Evolutionary conservation across 2,329 filamentous ascomycete genomes (phyloP).

Genomic region (Akanthomyces muscarius): DNA sequence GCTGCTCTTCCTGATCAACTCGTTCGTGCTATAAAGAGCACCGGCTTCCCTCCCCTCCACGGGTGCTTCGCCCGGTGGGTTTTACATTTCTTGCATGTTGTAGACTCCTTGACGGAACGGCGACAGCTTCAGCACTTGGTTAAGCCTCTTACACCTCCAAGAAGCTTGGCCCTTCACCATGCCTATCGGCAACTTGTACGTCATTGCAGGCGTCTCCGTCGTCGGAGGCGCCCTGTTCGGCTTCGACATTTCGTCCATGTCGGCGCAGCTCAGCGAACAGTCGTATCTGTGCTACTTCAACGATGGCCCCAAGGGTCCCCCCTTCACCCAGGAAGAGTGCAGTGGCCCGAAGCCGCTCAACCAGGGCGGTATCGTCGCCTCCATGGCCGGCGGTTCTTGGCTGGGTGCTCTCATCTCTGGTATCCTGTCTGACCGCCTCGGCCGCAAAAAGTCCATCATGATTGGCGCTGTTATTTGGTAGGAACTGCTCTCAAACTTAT

Average conservation of each 20-base stretch:
- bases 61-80: neutral
- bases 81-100: neutral
- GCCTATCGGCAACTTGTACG: slow-evolving; percentile 33
- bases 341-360: slow-evolving; percentile 36
- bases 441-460: slow-evolving; percentile 49
- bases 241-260: slow-evolving; percentile 56
- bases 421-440: slow-evolving; percentile 45
- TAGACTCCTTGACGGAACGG: slow-evolving; percentile 2
- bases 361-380: slow-evolving; percentile 50
- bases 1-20: neutral
- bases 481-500: slow-evolving; percentile 21
- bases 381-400: slow-evolving; percentile 50
- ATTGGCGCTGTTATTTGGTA: slow-evolving; percentile 48
- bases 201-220: slow-evolving; percentile 34
- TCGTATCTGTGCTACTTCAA: slow-evolving; percentile 38
- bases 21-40: neutral
- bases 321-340: slow-evolving; percentile 28
- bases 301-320: slow-evolving; percentile 31
- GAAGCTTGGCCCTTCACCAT: slow-evolving; percentile 19
- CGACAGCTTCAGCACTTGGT: neutral
- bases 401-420: slow-evolving; percentile 47
- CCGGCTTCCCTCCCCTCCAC: neutral
- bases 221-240: slow-evolving; percentile 44
- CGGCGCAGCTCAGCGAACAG: slow-evolving; percentile 38
- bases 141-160: neutral